A percentile compares a stretch with the other conserved stretches of the same genome.
Evolutionary conservation across 2,329 filamentous ascomycete species (phyloP).

Genomic region (Aspergillus phoenicis): DNA sequence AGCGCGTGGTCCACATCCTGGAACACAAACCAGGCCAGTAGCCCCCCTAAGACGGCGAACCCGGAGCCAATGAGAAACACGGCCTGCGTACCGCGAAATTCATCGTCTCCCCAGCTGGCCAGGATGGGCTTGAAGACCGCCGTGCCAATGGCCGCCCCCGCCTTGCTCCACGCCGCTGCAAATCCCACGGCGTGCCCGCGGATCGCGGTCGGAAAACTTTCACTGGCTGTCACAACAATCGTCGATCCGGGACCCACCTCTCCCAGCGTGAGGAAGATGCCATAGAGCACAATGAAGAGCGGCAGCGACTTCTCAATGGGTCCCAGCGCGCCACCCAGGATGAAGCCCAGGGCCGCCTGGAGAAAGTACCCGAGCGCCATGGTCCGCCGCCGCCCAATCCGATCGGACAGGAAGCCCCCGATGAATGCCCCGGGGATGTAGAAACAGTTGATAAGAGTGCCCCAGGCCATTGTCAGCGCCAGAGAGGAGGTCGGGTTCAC

Average conservation of each 20-base stretch:
- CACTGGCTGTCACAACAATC: conserved; percentile 44
- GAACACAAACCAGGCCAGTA: conserved; percentile 51
- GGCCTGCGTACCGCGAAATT: conserved; percentile 50
- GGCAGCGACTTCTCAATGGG: conserved; percentile 52
- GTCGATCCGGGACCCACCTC: conserved; percentile 54
- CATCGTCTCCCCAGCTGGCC: conserved; percentile 44
- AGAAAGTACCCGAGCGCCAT: conserved; percentile 55
- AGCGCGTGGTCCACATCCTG: conserved; percentile 47
- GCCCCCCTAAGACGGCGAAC: conserved; percentile 52
- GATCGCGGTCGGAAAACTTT: conserved; percentile 55
- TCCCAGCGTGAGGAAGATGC: conserved; percentile 53
- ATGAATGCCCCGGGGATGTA: conserved; percentile 54
- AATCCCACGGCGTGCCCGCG: conserved; percentile 55
- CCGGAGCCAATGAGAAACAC: conserved; percentile 56
- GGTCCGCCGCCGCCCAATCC: conserved; percentile 53
- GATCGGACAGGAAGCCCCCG: conserved; percentile 52
- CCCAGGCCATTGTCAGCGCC: conserved; percentile 47
- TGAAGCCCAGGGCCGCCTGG: conserved; percentile 51
- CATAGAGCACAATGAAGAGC: conserved; percentile 56
- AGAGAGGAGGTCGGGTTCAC: conserved; percentile 48
- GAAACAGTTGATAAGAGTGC: conserved; percentile 55
- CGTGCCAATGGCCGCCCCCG: conserved; percentile 55
- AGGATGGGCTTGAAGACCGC: conserved; percentile 57
- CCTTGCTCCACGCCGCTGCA: conserved; percentile 53
- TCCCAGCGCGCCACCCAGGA: conserved; percentile 53